Conservation (phyloP, 768 basidiomycete genomes). For the Termitomyces eurrhizus region DNA sequence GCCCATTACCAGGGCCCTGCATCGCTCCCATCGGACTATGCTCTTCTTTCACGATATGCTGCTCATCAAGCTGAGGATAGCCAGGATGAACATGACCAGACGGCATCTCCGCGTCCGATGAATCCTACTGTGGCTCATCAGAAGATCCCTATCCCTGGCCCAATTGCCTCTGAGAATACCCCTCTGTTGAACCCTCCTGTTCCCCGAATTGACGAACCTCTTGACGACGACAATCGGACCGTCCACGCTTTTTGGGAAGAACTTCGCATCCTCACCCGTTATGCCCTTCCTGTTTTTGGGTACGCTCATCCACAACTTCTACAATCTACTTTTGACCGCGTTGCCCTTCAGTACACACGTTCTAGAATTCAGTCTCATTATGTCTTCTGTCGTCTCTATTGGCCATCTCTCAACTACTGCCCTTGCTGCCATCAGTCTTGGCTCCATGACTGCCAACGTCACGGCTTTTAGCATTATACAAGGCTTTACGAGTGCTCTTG, state of each 20-base stretch:
- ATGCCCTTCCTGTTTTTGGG: slow-evolving; percentile 72
- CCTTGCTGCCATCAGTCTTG: slow-evolving; percentile 80
- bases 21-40: slow-evolving; percentile 66
- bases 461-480: slow-evolving; percentile 79
- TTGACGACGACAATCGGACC: slow-evolving; percentile 25
- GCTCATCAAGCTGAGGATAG: slow-evolving; percentile 23
- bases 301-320: slow-evolving; percentile 24
- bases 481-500: slow-evolving; percentile 83
- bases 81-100: slow-evolving; percentile 3
- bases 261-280: slow-evolving; percentile 51
- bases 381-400: slow-evolving; percentile 81
- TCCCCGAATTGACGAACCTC: slow-evolving; percentile 54
- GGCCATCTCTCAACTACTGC: slow-evolving; percentile 90
- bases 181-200: slow-evolving; percentile 56
- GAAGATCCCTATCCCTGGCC: slow-evolving; percentile 15
- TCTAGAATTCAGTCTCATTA: slow-evolving; percentile 82
- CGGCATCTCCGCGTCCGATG: slow-evolving; percentile 7
- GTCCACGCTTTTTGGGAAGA: slow-evolving; percentile 52
- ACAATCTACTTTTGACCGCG: background rate
- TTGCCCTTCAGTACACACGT: slow-evolving; percentile 55
- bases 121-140: slow-evolving; percentile 10
- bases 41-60: slow-evolving; percentile 52
- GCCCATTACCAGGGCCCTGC: slow-evolving; percentile 55
- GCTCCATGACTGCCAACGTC: slow-evolving; percentile 69
- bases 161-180: slow-evolving; percentile 43